These are phyloP conservation scores for Dactylellina cionopaga DNA, from an alignment of 2,329 filamentous ascomycete genomes.

Conservation along the genomic window DNA sequence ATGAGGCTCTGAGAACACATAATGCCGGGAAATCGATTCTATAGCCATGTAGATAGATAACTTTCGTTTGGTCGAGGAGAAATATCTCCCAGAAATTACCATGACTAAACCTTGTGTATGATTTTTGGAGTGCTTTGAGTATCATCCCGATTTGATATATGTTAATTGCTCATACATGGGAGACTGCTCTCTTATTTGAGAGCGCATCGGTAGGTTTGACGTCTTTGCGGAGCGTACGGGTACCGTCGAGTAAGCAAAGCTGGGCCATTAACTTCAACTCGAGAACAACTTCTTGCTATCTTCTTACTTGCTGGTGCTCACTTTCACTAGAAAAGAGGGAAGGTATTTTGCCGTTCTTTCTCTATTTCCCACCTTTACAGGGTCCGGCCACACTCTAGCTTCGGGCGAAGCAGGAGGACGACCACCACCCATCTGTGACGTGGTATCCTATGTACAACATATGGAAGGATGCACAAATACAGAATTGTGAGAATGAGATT, in stretches of 20 bases:
- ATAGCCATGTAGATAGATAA: neutral
- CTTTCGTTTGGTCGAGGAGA: neutral
- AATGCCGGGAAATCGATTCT: neutral
- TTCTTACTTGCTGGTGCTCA: slow-evolving; percentile 28
- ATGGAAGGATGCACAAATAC: too few species aligned
- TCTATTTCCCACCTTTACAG: slow-evolving; percentile 48
- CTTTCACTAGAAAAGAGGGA: slow-evolving; percentile 39
- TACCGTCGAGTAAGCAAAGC: too few species aligned
- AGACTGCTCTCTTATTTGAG: too few species aligned
- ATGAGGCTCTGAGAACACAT: neutral
- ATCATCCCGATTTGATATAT: too few species aligned
- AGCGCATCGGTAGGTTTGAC: too few species aligned
- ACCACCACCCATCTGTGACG: slow-evolving; percentile 48
- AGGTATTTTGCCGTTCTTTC: slow-evolving; percentile 52
- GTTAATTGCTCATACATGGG: too few species aligned
- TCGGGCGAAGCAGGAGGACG: slow-evolving; percentile 50
- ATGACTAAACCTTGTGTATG: neutral
- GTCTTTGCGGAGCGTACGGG: too few species aligned
- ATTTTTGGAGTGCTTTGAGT: too few species aligned
- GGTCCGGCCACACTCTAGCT: slow-evolving; percentile 49
- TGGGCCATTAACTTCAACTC: too few species aligned
- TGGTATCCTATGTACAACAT: too few species aligned
- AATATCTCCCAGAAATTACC: neutral
- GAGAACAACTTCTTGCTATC: slow-evolving; percentile 20
- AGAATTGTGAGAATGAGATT: too few species aligned